Conservation (phyloP, 2,329 filamentous ascomycete genomes). For the Phyllosticta capitalensis region DNA sequence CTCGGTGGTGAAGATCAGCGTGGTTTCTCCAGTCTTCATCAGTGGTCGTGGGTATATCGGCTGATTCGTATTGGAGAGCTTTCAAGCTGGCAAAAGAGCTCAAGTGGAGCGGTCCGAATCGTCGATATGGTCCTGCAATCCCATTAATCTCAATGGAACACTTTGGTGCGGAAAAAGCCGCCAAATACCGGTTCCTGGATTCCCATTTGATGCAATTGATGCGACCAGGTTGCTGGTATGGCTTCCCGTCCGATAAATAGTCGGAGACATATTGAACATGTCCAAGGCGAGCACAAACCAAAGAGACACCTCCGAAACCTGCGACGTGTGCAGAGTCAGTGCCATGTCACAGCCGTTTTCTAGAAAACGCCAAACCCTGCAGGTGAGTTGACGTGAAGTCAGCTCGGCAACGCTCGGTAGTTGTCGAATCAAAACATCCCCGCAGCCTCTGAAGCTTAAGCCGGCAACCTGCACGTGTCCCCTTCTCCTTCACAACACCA, state of each 20-base stretch:
- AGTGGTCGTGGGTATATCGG: background rate
- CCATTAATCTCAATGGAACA: background rate
- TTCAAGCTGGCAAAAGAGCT: background rate
- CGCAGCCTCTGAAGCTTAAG: background rate
- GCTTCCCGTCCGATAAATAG: background rate
- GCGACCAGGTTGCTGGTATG: background rate
- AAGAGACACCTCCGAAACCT: background rate
- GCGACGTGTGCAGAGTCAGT: background rate
- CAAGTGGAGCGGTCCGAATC: background rate
- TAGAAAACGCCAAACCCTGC: background rate
- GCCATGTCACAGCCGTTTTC: background rate
- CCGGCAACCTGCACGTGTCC: background rate
- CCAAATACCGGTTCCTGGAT: background rate
- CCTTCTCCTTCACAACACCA: background rate
- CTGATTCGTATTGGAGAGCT: background rate
- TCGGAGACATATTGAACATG: background rate
- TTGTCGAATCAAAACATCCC: background rate
- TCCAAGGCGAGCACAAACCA: background rate
- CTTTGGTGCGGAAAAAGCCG: background rate
- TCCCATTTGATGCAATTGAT: background rate
- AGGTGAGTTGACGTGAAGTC: background rate
- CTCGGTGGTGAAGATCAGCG: background rate
- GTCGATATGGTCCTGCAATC: background rate
- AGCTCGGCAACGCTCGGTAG: background rate
- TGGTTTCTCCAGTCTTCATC: background rate